Conservation (phyloP, 2,329 filamentous ascomycete genomes). For the Monosporascus sp. region DNA sequence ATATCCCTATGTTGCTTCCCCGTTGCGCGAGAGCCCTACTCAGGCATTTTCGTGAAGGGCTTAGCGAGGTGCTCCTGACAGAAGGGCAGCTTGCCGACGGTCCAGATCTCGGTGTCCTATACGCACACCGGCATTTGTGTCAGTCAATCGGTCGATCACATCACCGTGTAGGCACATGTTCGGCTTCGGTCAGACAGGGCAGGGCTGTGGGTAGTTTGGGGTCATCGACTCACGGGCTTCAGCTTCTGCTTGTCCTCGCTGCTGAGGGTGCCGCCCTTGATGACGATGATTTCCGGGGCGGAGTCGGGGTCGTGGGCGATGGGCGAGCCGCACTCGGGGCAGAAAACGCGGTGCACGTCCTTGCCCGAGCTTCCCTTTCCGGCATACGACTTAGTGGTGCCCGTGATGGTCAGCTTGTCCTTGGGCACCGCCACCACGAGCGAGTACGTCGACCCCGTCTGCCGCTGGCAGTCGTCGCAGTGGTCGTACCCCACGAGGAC, state of each 20-base stretch:
- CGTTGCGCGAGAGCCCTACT: conserved; percentile 31
- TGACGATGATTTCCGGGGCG: conserved; percentile 64
- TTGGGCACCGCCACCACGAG: conserved; percentile 63
- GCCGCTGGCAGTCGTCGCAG: conserved; percentile 69
- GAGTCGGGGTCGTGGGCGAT: conserved; percentile 66
- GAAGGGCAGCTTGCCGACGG: conserved; percentile 62
- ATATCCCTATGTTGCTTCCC: too few relatives aligned
- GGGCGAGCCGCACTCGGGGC: conserved; percentile 62
- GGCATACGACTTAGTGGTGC: conserved; percentile 60
- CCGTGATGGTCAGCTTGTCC: conserved; percentile 57
- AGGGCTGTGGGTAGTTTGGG: background rate
- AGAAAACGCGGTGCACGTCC: conserved; percentile 63
- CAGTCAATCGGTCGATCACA: conserved; percentile 5
- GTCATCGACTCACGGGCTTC: conserved; percentile 48
- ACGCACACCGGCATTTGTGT: background rate
- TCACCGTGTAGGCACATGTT: background rate
- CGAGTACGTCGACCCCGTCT: conserved; percentile 64
- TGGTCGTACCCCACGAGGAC: conserved; percentile 58
- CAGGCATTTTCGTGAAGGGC: conserved; percentile 59
- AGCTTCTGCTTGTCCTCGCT: conserved; percentile 61
- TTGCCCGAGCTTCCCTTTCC: conserved; percentile 57
- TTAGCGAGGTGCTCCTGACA: conserved; percentile 61
- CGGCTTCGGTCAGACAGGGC: background rate
- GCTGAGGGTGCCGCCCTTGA: conserved; percentile 63
- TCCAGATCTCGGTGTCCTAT: conserved; percentile 66